phyloP scores from a whole-genome alignment of 2,329 filamentous ascomycete genomes.

The Byssochlamys sp. region DNA sequence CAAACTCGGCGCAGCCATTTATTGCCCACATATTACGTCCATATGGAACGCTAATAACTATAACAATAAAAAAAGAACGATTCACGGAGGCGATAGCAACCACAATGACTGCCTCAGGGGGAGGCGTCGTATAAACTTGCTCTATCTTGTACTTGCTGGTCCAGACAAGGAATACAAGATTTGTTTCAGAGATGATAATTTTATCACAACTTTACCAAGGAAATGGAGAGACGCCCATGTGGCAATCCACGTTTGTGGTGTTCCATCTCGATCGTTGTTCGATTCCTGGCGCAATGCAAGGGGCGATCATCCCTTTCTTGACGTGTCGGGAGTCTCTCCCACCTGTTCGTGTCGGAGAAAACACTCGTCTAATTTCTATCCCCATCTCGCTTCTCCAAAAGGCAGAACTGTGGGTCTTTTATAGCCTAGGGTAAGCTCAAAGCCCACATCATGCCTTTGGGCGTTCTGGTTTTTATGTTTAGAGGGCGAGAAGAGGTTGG shows the following conservation, averaged over 20 bases:
- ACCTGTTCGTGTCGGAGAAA: not conserved
- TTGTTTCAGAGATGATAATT: not conserved
- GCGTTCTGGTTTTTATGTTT: no score
- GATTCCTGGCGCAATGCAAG: not conserved
- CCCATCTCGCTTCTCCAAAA: not conserved
- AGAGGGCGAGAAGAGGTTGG: no score
- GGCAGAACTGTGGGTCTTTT: not conserved
- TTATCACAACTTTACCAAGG: not conserved
- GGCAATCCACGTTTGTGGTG: not conserved
- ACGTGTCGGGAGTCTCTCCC: not conserved
- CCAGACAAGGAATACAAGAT: not conserved
- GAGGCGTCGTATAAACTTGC: constrained; percentile 1
- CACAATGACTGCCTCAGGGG: constrained; percentile 18
- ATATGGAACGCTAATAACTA: not conserved
- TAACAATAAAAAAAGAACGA: not conserved
- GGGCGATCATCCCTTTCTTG: not conserved
- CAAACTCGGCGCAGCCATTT: constrained; percentile 28
- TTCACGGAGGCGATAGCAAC: constrained; percentile 19
- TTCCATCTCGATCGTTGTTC: not conserved
- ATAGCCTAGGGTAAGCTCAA: not conserved
- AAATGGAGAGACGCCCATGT: not conserved
- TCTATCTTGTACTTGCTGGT: not conserved
- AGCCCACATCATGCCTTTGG: no score
- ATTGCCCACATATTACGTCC: not conserved
- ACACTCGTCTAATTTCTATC: not conserved